Percentiles rank a stretch among this genome's conserved stretches.
These are phyloP conservation scores for Henckelia pumila DNA, from an alignment of 257 asterid species.

Conservation along the genomic window DNA sequence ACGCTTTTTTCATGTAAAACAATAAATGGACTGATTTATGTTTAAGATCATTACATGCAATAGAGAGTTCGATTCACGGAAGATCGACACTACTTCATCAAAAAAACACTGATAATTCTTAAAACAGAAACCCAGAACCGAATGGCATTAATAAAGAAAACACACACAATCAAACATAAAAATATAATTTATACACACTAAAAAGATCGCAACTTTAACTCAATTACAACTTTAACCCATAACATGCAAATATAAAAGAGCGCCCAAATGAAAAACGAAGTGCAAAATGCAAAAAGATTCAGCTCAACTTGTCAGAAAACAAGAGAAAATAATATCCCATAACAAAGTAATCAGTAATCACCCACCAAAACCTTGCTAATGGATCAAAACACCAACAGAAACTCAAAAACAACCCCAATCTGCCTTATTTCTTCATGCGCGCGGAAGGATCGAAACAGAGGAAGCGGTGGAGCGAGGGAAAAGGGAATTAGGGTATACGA, in stretches of 20 bases:
- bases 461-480: conserved; percentile 35
- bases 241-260: conserved; percentile 35
- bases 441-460: conserved; percentile 29
- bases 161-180: too few relatives aligned
- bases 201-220: conserved; percentile 29
- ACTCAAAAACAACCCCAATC: conserved; percentile 27
- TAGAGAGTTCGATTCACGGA: conserved; percentile 13
- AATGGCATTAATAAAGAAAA: background rate
- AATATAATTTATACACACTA: background rate
- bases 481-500: conserved; percentile 58
- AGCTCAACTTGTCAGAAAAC: conserved; percentile 38
- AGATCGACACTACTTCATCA: conserved; percentile 19
- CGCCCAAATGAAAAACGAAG: conserved; percentile 29
- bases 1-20: conserved; percentile 12
- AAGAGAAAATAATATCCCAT: conserved; percentile 29
- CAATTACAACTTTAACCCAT: conserved; percentile 25
- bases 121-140: conserved; percentile 24
- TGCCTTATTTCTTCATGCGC: conserved; percentile 10
- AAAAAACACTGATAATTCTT: conserved; percentile 18
- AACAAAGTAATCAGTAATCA: conserved; percentile 32
- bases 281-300: conserved; percentile 33
- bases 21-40: conserved; percentile 8
- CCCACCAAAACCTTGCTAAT: conserved; percentile 40
- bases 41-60: conserved; percentile 11
- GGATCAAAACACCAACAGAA: conserved; percentile 41